Evolutionary conservation across 2,329 filamentous ascomycete species (phyloP).

Genomic region (Diaporthe vexans): DNA sequence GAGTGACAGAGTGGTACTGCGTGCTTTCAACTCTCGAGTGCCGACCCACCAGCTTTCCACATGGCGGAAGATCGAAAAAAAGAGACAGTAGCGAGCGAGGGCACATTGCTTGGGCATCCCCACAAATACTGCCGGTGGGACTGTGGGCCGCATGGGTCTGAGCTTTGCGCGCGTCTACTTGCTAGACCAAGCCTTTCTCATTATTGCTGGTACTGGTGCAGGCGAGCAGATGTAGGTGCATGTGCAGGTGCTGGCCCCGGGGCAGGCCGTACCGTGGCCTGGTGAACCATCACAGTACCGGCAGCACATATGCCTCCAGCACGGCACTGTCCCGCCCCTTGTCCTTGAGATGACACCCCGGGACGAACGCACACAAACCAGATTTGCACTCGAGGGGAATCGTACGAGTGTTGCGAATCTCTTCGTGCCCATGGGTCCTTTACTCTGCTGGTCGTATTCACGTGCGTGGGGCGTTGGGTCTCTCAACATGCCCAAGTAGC

Average conservation of each 20-base stretch:
- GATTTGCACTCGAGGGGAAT: slow-evolving; percentile 16
- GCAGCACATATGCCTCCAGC: not conserved
- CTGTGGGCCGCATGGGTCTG: slow-evolving; percentile 32
- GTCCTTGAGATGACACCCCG: slow-evolving; percentile 10
- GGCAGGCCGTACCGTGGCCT: not conserved
- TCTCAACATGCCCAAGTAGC: not conserved
- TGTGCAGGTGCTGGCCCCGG: not conserved
- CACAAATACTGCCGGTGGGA: slow-evolving; percentile 30
- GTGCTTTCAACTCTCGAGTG: not conserved
- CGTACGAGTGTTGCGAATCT: slow-evolving; percentile 31
- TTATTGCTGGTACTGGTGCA: slow-evolving; percentile 18
- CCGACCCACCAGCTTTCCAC: slow-evolving; percentile 20
- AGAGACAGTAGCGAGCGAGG: not conserved
- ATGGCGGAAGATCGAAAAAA: slow-evolving; percentile 15
- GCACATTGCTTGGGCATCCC: slow-evolving; percentile 6
- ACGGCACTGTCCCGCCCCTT: slow-evolving; percentile 21
- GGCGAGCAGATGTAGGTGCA: not conserved
- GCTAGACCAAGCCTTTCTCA: not conserved
- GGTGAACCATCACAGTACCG: slow-evolving; percentile 2
- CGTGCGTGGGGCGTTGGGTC: slow-evolving; percentile 29
- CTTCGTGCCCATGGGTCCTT: not conserved
- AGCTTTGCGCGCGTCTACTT: slow-evolving; percentile 29
- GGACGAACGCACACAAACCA: slow-evolving; percentile 15
- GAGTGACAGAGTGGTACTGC: not conserved
- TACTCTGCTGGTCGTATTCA: slow-evolving; percentile 21